These are phyloP conservation scores for Geotrichum australiense DNA, from an alignment of 1,139 yeast species.

Conservation along the genomic window DNA sequence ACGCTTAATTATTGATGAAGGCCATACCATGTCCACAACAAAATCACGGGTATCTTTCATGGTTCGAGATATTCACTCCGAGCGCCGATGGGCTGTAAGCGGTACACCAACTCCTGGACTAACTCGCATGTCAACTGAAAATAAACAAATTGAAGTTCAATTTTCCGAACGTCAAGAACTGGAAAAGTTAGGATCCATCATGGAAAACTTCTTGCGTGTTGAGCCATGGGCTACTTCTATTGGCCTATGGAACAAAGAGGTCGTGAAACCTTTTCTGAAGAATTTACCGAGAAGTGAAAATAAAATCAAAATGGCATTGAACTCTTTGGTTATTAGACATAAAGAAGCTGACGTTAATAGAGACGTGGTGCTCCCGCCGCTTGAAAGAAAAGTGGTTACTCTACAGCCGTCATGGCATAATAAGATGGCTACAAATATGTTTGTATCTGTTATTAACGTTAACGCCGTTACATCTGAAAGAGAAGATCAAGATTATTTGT, in stretches of 20 bases:
- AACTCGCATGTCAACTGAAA: conserved; percentile 38
- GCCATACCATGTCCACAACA: conserved; percentile 49
- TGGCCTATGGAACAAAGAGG: conserved; percentile 42
- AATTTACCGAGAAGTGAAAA: conserved; percentile 36
- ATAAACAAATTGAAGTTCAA: conserved; percentile 6
- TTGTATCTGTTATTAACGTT: conserved; percentile 59
- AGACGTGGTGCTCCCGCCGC: conserved; percentile 52
- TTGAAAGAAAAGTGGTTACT: conserved; percentile 52
- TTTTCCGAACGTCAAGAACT: conserved; percentile 37
- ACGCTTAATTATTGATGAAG: conserved; percentile 65
- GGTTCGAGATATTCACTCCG: conserved; percentile 46
- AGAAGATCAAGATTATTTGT: conserved; percentile 62
- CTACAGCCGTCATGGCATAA: conserved; percentile 57
- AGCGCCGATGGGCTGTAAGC: conserved; percentile 65
- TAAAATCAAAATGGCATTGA: conserved; percentile 41
- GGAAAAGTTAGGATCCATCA: conserved; percentile 44
- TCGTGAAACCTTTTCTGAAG: conserved; percentile 44
- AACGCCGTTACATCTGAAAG: conserved; percentile 70
- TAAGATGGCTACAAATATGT: conserved; percentile 52
- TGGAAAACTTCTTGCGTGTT: conserved; percentile 45
- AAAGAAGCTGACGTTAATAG: conserved; percentile 44
- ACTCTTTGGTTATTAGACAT: conserved; percentile 50
- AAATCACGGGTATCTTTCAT: conserved; percentile 44
- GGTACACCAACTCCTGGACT: conserved; percentile 72
- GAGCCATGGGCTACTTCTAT: conserved; percentile 51